Percentiles rank a stretch among this genome's conserved stretches.
phyloP scores from a whole-genome alignment of 2,329 filamentous ascomycete species.

The Torrubiellomyces zombiae region DNA sequence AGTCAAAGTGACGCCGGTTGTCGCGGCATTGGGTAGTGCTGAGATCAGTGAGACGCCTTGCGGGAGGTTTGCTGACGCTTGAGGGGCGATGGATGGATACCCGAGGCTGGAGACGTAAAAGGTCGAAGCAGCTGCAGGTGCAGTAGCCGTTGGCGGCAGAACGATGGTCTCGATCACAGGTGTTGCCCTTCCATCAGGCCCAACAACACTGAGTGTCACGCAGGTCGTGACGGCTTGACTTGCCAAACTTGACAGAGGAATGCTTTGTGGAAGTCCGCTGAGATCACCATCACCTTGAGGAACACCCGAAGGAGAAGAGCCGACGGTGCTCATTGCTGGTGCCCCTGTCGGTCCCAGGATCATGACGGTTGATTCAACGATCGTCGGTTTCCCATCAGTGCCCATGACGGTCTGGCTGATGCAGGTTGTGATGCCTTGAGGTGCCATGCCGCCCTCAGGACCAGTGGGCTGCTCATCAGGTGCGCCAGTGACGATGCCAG shows the following conservation, averaged over 20 bases:
- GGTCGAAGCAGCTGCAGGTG: constrained; percentile 3
- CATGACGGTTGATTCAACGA: constrained; percentile 15
- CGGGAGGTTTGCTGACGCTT: constrained; percentile 7
- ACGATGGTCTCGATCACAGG: constrained; percentile 12
- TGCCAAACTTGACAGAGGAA: constrained; percentile 5
- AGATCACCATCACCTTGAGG: constrained; percentile 4
- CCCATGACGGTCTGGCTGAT: constrained; percentile 14
- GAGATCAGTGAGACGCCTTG: constrained; percentile 6
- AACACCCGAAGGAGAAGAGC: constrained; percentile 6
- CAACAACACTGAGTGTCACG: constrained; percentile 15
- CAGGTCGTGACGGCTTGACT: constrained; percentile 10
- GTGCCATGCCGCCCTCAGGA: constrained; percentile 1
- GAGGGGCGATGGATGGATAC: constrained; percentile 7
- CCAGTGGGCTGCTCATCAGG: constrained; percentile 8
- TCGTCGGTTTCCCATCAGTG: constrained; percentile 12
- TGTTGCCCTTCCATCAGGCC: constrained; percentile 15
- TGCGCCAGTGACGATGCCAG: constrained; percentile 10
- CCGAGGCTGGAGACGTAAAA: constrained; percentile 6
- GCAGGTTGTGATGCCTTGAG: constrained; percentile 12
- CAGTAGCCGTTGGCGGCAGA: constrained; percentile 5
- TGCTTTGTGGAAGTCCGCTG: constrained; percentile 6
- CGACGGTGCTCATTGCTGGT: constrained; percentile 6
- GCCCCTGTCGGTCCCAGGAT: no score
- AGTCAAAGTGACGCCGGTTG: constrained; percentile 13
- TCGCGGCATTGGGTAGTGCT: constrained; percentile 7